These are phyloP conservation scores for Hypomyces rosellus DNA, from an alignment of 2,329 filamentous ascomycete species.

Conservation along the genomic window DNA sequence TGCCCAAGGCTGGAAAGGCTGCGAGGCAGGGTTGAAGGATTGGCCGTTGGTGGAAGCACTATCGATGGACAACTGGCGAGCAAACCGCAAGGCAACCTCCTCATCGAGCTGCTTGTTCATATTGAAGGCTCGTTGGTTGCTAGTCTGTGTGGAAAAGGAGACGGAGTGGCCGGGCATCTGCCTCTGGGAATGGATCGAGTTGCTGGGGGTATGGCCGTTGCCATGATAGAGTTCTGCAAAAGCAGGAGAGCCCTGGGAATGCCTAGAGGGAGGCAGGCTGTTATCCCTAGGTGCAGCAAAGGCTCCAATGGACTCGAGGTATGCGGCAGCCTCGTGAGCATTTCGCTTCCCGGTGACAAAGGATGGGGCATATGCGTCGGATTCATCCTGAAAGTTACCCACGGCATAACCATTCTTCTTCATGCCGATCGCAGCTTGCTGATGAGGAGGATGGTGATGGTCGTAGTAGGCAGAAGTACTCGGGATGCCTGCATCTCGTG, in stretches of 20 bases:
- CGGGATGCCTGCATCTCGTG: slow-evolving; percentile 41
- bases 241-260: slow-evolving; percentile 40
- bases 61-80: slow-evolving; percentile 29
- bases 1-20: slow-evolving; percentile 42
- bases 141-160: slow-evolving; percentile 37
- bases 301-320: slow-evolving; percentile 29
- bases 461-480: slow-evolving; percentile 41
- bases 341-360: slow-evolving; percentile 26
- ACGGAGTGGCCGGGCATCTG: slow-evolving; percentile 37
- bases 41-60: slow-evolving; percentile 18
- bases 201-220: slow-evolving; percentile 34
- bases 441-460: slow-evolving; percentile 18
- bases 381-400: slow-evolving; percentile 18
- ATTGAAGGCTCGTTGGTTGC: slow-evolving; percentile 31
- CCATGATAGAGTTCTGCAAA: slow-evolving; percentile 27
- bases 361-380: slow-evolving; percentile 19
- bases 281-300: slow-evolving; percentile 43
- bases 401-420: slow-evolving; percentile 23
- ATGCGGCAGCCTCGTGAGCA: slow-evolving; percentile 33
- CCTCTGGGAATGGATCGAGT: slow-evolving; percentile 42
- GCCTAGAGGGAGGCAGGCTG: slow-evolving; percentile 50
- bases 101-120: slow-evolving; percentile 33
- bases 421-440: slow-evolving; percentile 38
- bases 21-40: slow-evolving; percentile 24
- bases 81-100: slow-evolving; percentile 30